Evolutionary conservation across 352 stramenopile genomes (phyloP).

Genomic region (Pythium biforme): DNA sequence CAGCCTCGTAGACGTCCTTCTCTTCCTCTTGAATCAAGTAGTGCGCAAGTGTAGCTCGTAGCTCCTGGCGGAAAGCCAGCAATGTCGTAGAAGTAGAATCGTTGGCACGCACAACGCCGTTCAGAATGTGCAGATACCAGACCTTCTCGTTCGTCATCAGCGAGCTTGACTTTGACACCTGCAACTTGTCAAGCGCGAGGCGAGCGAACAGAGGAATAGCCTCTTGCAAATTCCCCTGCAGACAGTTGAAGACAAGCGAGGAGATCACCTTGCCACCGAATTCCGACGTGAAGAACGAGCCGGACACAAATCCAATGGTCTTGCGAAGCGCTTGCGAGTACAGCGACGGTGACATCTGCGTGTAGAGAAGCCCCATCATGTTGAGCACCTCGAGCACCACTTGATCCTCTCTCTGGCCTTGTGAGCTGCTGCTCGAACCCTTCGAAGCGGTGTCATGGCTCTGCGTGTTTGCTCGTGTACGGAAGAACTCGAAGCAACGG

Average conservation of each 20-base stretch:
- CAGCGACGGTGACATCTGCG: slow-evolving; percentile 61
- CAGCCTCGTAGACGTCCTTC: slow-evolving; percentile 60
- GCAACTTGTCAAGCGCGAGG: slow-evolving; percentile 51
- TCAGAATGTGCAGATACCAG: slow-evolving; percentile 59
- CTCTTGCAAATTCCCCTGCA: slow-evolving; percentile 43
- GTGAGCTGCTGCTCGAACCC: slow-evolving; percentile 12
- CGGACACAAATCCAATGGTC: slow-evolving; percentile 52
- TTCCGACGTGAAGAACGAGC: slow-evolving; percentile 56
- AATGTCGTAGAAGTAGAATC: slow-evolving; percentile 29
- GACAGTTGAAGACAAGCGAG: slow-evolving; percentile 46
- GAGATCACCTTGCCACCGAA: slow-evolving; percentile 66
- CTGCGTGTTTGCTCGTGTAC: slow-evolving; percentile 42
- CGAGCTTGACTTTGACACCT: slow-evolving; percentile 29
- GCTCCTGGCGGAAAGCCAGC: slow-evolving; percentile 35
- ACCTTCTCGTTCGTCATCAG: slow-evolving; percentile 68
- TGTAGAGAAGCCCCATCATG: slow-evolving; percentile 57
- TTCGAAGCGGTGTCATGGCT: slow-evolving; percentile 28
- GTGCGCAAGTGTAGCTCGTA: slow-evolving; percentile 44
- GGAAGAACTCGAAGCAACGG: slow-evolving; percentile 65
- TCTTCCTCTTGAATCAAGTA: slow-evolving; percentile 47
- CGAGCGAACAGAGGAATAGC: slow-evolving; percentile 42
- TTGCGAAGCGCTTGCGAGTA: slow-evolving; percentile 55
- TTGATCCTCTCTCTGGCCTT: slow-evolving; percentile 35
- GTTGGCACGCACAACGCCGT: slow-evolving; percentile 50
- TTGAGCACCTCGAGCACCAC: slow-evolving; percentile 61